phyloP scores from a whole-genome alignment of 345 rosid species.

The Laguncularia racemosa region DNA sequence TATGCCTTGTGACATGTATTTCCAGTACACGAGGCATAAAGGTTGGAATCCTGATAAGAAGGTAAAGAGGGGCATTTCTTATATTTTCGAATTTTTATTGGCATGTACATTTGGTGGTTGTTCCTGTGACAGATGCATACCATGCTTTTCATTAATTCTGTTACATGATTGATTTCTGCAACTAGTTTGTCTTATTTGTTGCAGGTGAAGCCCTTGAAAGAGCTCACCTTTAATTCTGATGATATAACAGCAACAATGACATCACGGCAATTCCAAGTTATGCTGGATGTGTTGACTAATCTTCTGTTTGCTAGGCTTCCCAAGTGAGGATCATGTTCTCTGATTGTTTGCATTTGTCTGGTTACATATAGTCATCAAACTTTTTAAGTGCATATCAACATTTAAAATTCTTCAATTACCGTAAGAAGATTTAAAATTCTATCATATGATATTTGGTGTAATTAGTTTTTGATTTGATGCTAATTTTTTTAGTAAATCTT shows the following conservation, averaged over 20 bases:
- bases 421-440: too few species aligned
- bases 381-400: too few species aligned
- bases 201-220: constrained; percentile 96
- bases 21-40: constrained; percentile 90
- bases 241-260: constrained; percentile 95
- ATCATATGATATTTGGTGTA: too few species aligned
- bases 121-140: not conserved
- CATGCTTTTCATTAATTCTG: not conserved
- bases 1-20: constrained; percentile 98
- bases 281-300: constrained; percentile 93
- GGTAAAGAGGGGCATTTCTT: constrained; percentile 34
- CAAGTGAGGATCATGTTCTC: constrained; percentile 49
- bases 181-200: constrained; percentile 16
- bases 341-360: constrained; percentile 1
- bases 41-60: constrained; percentile 94
- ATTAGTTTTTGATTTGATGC: too few species aligned
- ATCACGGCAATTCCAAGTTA: constrained; percentile 94
- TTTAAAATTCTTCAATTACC: too few species aligned
- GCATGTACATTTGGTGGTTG: not conserved
- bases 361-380: not conserved
- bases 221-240: constrained; percentile 78
- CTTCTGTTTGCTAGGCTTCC: constrained; percentile 98
- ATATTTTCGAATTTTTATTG: constrained; percentile 1
- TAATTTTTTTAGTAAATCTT: too few species aligned
- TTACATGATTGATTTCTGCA: constrained; percentile 1